Evolutionary conservation across 495 filamentous ascomycete species (phyloP).

Genomic region (Aspergillus biplanus): DNA sequence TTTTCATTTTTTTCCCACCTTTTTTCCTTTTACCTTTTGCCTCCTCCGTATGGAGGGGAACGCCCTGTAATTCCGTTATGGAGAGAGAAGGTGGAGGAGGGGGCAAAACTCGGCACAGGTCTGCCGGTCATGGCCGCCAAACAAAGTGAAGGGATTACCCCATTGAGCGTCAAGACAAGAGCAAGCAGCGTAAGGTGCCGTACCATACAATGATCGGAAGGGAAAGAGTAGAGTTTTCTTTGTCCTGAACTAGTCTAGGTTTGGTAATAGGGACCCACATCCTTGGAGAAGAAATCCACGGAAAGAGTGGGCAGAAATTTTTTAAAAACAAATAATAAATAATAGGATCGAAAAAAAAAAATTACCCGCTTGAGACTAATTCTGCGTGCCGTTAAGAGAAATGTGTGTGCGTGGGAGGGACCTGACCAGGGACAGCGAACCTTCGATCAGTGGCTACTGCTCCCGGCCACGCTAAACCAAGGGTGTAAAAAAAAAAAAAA

Average conservation of each 20-base stretch:
- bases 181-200: conserved; percentile 25
- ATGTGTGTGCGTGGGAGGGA: conserved; percentile 25
- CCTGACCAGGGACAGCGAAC: conserved; percentile 28
- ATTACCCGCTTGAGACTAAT: conserved; percentile 19
- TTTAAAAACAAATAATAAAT: conserved; percentile 19
- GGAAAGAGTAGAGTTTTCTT: conserved; percentile 32
- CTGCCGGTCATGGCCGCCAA: conserved; percentile 29
- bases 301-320: conserved; percentile 19
- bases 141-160: conserved; percentile 22
- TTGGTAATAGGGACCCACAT: conserved; percentile 19
- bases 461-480: conserved; percentile 24
- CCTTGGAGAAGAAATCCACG: conserved; percentile 22
- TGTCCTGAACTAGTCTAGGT: conserved; percentile 21
- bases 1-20: not conserved
- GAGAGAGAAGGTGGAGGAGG: conserved; percentile 15
- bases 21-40: conserved; percentile 4
- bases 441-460: conserved; percentile 32
- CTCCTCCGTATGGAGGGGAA: not conserved
- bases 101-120: conserved; percentile 34
- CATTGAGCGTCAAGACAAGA: conserved; percentile 22
- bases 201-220: conserved; percentile 21
- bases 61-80: conserved; percentile 6
- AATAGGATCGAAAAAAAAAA: conserved; percentile 15
- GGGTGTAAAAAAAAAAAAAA: conserved; percentile 20
- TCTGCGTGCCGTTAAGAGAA: conserved; percentile 28